These are phyloP conservation scores for Pseudozyma pruni DNA, from an alignment of 1,284 basidiomycete genomes.

Conservation along the genomic window DNA sequence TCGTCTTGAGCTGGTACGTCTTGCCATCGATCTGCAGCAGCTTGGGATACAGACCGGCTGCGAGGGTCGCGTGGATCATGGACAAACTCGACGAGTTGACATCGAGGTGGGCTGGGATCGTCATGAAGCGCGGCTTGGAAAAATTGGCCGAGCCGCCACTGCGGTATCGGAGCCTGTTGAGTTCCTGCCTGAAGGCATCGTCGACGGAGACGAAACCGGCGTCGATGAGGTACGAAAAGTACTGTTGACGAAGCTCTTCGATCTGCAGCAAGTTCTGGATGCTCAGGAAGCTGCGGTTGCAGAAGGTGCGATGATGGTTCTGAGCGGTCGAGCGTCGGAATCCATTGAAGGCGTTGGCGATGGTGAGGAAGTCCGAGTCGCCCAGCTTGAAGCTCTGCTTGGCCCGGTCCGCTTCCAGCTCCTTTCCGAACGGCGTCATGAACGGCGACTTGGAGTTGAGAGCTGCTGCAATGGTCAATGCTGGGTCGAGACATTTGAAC, in stretches of 20 bases:
- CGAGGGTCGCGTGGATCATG: constrained; percentile 83
- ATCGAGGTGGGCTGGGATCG: constrained; percentile 77
- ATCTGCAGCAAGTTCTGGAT: constrained; percentile 93
- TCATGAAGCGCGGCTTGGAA: constrained; percentile 76
- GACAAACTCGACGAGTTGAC: constrained; percentile 74
- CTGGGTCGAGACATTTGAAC: constrained; percentile 92
- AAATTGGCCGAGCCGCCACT: constrained; percentile 69
- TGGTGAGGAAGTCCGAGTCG: constrained; percentile 94
- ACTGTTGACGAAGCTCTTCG: constrained; percentile 94
- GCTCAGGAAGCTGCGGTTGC: constrained; percentile 84
- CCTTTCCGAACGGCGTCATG: constrained; percentile 82
- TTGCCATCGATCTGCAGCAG: constrained; percentile 78
- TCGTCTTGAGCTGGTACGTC: constrained; percentile 77
- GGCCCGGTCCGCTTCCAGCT: constrained; percentile 85
- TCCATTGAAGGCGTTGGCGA: constrained; percentile 87
- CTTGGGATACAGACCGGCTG: constrained; percentile 91
- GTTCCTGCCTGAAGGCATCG: constrained; percentile 75
- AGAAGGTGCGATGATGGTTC: constrained; percentile 73
- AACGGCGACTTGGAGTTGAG: constrained; percentile 95
- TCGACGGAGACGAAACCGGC: constrained; percentile 84
- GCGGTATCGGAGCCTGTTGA: constrained; percentile 73
- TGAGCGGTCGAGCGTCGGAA: constrained; percentile 86
- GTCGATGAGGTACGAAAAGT: constrained; percentile 82
- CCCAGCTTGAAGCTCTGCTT: constrained; percentile 84
- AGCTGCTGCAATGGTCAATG: constrained; percentile 89